Percentiles rank a stretch among this genome's conserved stretches.
Evolutionary conservation across 768 basidiomycete species (phyloP).

Genomic region (Termitomyces sp.): DNA sequence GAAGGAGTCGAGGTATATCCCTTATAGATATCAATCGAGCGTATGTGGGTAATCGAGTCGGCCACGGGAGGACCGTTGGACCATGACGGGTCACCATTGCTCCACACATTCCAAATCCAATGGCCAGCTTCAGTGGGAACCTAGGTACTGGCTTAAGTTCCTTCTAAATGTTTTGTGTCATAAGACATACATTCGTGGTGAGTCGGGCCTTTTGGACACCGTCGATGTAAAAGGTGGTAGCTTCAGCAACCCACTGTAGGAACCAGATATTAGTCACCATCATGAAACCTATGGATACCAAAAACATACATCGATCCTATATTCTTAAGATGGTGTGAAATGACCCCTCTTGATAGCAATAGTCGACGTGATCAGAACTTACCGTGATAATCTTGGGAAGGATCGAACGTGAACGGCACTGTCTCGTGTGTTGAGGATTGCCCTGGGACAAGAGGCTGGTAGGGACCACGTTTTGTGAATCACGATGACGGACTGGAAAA

Average conservation of each 20-base stretch:
- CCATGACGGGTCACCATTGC: slow-evolving; percentile 28
- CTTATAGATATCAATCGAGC: slow-evolving; percentile 28
- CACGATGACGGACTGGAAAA: background rate
- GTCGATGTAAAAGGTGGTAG: slow-evolving; percentile 29
- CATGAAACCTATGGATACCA: background rate
- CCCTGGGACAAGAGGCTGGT: slow-evolving; percentile 17
- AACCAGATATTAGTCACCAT: background rate
- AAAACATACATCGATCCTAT: slow-evolving; percentile 27
- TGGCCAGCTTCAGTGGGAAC: slow-evolving; percentile 22
- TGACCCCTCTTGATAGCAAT: background rate
- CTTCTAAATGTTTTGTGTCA: background rate
- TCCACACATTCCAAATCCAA: slow-evolving; percentile 34
- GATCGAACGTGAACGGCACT: slow-evolving; percentile 27
- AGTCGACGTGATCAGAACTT: background rate
- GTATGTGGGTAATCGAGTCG: slow-evolving; percentile 29
- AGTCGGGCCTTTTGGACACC: slow-evolving; percentile 23
- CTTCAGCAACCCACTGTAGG: slow-evolving; percentile 22
- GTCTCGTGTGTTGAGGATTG: slow-evolving; percentile 13
- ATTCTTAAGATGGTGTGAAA: slow-evolving; percentile 16
- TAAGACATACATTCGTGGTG: slow-evolving; percentile 22
- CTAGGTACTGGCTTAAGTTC: slow-evolving; percentile 8
- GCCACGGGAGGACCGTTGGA: slow-evolving; percentile 29
- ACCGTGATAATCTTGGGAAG: slow-evolving; percentile 28
- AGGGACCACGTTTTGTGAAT: background rate
- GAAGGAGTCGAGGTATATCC: slow-evolving; percentile 21